phyloP scores from a whole-genome alignment of 108 stramenopile genomes.

The Pseudonitzschia delicatissima region DNA sequence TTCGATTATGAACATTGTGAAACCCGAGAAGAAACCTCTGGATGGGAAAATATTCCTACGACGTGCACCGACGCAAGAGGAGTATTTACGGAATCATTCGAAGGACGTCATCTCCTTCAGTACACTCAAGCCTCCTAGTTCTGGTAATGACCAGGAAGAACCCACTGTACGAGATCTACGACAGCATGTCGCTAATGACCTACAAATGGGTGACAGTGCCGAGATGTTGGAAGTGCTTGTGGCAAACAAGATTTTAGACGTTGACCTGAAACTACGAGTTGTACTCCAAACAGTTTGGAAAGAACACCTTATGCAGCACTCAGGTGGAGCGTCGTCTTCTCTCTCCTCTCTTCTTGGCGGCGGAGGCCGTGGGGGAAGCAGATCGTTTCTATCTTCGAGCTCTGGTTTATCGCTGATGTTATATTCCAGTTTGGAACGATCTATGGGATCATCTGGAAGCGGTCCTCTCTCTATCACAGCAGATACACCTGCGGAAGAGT shows the following conservation, averaged over 20 bases:
- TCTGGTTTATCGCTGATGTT: conserved; percentile 73
- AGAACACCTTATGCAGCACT: conserved; percentile 48
- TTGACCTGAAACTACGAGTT: conserved; percentile 70
- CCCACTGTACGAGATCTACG: conserved; percentile 72
- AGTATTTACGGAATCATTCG: conserved; percentile 77
- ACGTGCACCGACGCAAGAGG: conserved; percentile 84
- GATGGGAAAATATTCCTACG: conserved; percentile 78
- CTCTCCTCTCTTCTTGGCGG: conserved; percentile 48
- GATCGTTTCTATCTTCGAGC: conserved; percentile 40
- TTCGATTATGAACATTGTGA: conserved; percentile 59
- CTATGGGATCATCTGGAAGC: conserved; percentile 4
- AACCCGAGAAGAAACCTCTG: conserved; percentile 76
- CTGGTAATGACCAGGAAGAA: conserved; percentile 39
- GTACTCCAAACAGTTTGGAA: conserved; percentile 78
- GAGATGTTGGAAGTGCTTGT: conserved; percentile 74
- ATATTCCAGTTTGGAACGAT: conserved; percentile 26
- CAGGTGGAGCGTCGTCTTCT: neutral
- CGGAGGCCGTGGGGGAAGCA: conserved; percentile 32
- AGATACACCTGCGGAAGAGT: conserved; percentile 40
- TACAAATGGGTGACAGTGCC: conserved; percentile 83
- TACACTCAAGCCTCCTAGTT: conserved; percentile 24
- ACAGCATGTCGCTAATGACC: conserved; percentile 72
- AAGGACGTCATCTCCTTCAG: conserved; percentile 67
- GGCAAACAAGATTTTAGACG: conserved; percentile 81
- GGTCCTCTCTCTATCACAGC: conserved; percentile 33